Conservation (phyloP, 2,329 filamentous ascomycete species). For the Neonectria coccinea region DNA sequence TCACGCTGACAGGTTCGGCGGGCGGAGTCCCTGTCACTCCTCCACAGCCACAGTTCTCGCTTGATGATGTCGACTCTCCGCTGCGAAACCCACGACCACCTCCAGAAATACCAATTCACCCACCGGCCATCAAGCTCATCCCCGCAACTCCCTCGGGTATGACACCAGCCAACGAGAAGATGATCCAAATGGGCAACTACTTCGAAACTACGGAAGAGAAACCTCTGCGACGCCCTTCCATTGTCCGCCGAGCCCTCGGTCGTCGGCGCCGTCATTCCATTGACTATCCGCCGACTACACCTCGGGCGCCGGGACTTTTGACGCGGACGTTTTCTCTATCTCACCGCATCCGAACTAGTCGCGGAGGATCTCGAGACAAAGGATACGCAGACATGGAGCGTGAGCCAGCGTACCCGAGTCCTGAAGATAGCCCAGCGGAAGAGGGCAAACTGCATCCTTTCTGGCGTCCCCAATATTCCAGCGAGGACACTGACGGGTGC, state of each 20-base stretch:
- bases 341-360: constrained; percentile 51
- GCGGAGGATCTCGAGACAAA: constrained; percentile 45
- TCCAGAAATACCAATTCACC: constrained; percentile 61
- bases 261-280: constrained; percentile 59
- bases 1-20: constrained; percentile 55
- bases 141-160: constrained; percentile 71
- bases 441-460: constrained; percentile 69
- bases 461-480: constrained; percentile 67
- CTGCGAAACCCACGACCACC: constrained; percentile 71
- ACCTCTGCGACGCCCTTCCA: constrained; percentile 60
- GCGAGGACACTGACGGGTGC: constrained; percentile 45
- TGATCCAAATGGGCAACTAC: constrained; percentile 65
- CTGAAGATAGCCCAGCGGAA: constrained; percentile 62
- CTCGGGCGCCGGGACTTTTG: constrained; percentile 58
- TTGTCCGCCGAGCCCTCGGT: constrained; percentile 66
- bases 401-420: constrained; percentile 54
- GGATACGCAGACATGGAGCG: constrained; percentile 45
- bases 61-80: constrained; percentile 70
- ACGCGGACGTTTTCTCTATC: constrained; percentile 66
- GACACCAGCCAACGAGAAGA: constrained; percentile 66
- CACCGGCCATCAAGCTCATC: constrained; percentile 67
- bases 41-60: constrained; percentile 60
- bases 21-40: constrained; percentile 62
- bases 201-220: constrained; percentile 61
- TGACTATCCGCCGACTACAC: constrained; percentile 56